These are phyloP conservation scores for Sanghuangporus sanghuang DNA, from an alignment of 1,284 basidiomycete genomes.

Conservation along the genomic window DNA sequence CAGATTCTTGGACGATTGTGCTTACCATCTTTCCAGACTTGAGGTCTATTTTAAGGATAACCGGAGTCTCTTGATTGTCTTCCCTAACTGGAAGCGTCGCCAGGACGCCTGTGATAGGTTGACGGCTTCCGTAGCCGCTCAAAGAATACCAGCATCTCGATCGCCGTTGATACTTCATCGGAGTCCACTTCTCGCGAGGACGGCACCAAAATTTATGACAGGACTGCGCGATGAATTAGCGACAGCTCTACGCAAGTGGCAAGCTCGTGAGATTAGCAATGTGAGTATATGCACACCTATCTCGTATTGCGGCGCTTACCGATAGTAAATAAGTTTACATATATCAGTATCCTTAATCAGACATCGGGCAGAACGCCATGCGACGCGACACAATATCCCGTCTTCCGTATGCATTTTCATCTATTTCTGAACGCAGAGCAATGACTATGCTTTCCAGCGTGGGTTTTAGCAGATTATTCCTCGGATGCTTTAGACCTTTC, in stretches of 20 bases:
- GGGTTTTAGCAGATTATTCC: conserved; percentile 85
- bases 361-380: conserved; percentile 88
- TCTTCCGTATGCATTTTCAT: conserved; percentile 66
- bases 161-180: conserved; percentile 40
- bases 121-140: conserved; percentile 37
- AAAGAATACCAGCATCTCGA: conserved; percentile 32
- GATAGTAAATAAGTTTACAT: conserved; percentile 60
- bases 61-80: conserved; percentile 76
- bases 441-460: conserved; percentile 42
- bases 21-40: conserved; percentile 41
- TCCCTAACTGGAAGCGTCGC: conserved; percentile 64
- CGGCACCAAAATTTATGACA: conserved; percentile 40
- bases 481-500: conserved; percentile 72
- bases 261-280: conserved; percentile 84
- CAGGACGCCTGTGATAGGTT: conserved; percentile 62
- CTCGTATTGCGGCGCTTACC: neutral
- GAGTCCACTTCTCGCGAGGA: conserved; percentile 50
- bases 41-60: conserved; percentile 90
- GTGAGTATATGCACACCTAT: conserved; percentile 32
- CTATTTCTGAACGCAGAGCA: neutral
- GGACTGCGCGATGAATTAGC: conserved; percentile 55
- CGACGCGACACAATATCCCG: conserved; percentile 93
- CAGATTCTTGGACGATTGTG: conserved; percentile 1
- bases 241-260: conserved; percentile 76
- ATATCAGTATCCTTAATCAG: conserved; percentile 83